Percentiles rank a stretch among this genome's conserved stretches.
Conservation (phyloP, 2,329 filamentous ascomycete genomes). For the Aspergillus oerlinghausenensis region DNA sequence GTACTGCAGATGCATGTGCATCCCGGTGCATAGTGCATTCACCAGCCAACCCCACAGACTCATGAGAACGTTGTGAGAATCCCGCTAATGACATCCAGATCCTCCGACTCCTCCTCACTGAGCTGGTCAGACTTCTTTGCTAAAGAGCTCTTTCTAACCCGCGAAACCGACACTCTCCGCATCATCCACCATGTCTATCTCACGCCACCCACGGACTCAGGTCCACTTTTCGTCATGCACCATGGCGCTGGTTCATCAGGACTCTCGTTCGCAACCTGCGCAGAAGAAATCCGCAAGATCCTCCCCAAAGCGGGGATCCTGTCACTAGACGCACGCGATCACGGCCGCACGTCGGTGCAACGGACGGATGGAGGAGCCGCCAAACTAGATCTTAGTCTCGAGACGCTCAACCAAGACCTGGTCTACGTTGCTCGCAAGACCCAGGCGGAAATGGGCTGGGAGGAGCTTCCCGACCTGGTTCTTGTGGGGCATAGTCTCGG, state of each 20-base stretch:
- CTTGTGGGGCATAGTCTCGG: slow-evolving; percentile 91
- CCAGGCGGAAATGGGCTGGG: slow-evolving; percentile 66
- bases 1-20: background rate
- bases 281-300: slow-evolving; percentile 68
- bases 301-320: slow-evolving; percentile 79
- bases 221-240: slow-evolving; percentile 86
- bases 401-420: slow-evolving; percentile 69
- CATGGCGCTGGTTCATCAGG: slow-evolving; percentile 93
- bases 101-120: slow-evolving; percentile 56
- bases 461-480: slow-evolving; percentile 66
- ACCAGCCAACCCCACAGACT: background rate
- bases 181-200: slow-evolving; percentile 82
- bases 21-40: background rate
- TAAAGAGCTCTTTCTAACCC: slow-evolving; percentile 69
- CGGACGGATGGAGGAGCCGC: slow-evolving; percentile 28
- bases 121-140: slow-evolving; percentile 90
- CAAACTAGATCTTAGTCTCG: slow-evolving; percentile 64
- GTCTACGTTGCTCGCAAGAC: slow-evolving; percentile 65
- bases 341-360: slow-evolving; percentile 61
- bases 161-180: slow-evolving; percentile 32
- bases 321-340: slow-evolving; percentile 78
- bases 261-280: slow-evolving; percentile 81
- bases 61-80: background rate
- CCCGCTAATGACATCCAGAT: slow-evolving; percentile 9
- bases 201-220: slow-evolving; percentile 67